A percentile compares a stretch with the other conserved stretches of the same genome.
Evolutionary conservation across 2,329 filamentous ascomycete species (phyloP).

Genomic region (Alternaria sp.): DNA sequence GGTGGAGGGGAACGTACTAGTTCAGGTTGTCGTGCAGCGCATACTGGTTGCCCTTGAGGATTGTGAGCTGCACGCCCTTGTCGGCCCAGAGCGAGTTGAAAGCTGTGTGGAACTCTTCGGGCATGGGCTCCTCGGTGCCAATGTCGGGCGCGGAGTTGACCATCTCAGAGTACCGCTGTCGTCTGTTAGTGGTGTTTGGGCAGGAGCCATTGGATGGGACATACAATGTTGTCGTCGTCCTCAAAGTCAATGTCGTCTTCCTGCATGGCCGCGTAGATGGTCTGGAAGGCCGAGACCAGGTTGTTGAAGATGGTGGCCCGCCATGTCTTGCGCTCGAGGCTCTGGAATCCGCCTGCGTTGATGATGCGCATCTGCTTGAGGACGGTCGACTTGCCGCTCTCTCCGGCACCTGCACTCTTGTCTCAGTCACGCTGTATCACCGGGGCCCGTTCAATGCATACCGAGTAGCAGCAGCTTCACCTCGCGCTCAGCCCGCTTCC

Average conservation of each 20-base stretch:
- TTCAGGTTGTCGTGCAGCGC: constrained; percentile 93
- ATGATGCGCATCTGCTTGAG: constrained; percentile 99
- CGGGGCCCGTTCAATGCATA: constrained; percentile 55
- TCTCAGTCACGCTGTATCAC: constrained; percentile 28
- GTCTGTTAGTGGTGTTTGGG: constrained; percentile 4
- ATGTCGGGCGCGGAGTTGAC: constrained; percentile 84
- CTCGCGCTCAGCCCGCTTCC: constrained; percentile 83
- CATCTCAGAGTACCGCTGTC: constrained; percentile 76
- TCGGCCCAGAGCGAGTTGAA: constrained; percentile 87
- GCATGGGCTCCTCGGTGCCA: constrained; percentile 79
- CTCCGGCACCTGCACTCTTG: constrained; percentile 76
- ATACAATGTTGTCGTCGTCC: constrained; percentile 78
- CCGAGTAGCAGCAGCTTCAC: constrained; percentile 94
- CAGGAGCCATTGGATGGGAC: constrained; percentile 27
- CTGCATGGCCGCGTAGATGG: constrained; percentile 89
- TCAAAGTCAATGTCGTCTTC: constrained; percentile 82
- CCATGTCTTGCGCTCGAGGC: constrained; percentile 89
- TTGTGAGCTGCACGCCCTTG: constrained; percentile 81
- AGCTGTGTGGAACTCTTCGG: constrained; percentile 76
- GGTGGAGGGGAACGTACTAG: constrained; percentile 70
- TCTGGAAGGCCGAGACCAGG: constrained; percentile 87
- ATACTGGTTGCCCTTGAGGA: constrained; percentile 93
- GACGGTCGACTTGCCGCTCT: constrained; percentile 95
- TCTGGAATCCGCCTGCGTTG: constrained; percentile 88
- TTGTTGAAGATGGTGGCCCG: constrained; percentile 97